Conservation (phyloP, 192 early-diverging fungal species). For the Linnemannia schmuckeri region DNA sequence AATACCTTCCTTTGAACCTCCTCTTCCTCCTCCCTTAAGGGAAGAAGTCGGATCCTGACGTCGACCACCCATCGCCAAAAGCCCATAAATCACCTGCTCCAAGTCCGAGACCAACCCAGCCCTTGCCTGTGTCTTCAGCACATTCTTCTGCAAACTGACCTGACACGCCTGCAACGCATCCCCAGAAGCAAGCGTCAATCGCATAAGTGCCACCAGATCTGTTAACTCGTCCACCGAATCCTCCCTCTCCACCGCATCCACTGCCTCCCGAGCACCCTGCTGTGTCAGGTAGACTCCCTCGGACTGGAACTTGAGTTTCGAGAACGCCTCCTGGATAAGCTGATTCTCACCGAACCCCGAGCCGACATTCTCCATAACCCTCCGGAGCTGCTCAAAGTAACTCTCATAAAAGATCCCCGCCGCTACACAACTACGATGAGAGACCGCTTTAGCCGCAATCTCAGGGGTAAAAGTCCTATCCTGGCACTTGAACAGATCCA, state of each 20-base stretch:
- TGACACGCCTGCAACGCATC: constrained; percentile 33
- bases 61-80: constrained; percentile 2
- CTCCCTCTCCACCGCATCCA: neutral
- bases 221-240: neutral
- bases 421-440: constrained; percentile 8
- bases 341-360: neutral
- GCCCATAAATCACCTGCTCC: constrained; percentile 28
- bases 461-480: neutral
- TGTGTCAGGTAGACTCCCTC: constrained; percentile 20
- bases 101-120: constrained; percentile 7
- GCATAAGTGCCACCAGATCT: neutral
- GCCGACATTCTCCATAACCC: neutral
- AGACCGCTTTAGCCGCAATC: neutral
- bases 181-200: constrained; percentile 11
- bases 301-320: constrained; percentile 12
- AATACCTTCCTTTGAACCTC: neutral
- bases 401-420: constrained; percentile 16
- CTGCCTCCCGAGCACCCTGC: constrained; percentile 3
- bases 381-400: constrained; percentile 5
- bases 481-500: constrained; percentile 12
- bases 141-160: constrained; percentile 2
- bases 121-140: neutral
- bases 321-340: neutral
- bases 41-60: constrained; percentile 3
- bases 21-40: neutral